phyloP scores from a whole-genome alignment of 805 yeast genomes.

The Dipodascus geniculatus region DNA sequence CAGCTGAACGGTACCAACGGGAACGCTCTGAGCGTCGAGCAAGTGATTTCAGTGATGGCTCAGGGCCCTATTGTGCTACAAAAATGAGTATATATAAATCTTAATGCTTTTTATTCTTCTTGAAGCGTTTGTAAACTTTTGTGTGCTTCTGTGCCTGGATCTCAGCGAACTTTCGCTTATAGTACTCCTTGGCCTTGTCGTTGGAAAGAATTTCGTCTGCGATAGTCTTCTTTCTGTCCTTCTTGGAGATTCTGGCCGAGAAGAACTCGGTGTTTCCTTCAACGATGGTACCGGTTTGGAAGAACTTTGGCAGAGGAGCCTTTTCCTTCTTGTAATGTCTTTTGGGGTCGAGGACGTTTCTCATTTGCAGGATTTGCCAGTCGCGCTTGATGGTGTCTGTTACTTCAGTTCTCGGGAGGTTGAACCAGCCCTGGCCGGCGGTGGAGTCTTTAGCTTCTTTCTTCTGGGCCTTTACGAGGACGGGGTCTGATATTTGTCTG shows the following conservation, averaged over 20 bases:
- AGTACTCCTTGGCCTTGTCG: constrained; percentile 55
- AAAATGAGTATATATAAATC: not conserved
- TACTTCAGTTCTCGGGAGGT: constrained; percentile 63
- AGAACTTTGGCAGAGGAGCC: constrained; percentile 55
- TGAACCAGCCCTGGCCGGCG: constrained; percentile 65
- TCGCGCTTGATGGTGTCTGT: constrained; percentile 69
- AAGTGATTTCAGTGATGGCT: not conserved
- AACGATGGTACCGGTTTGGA: constrained; percentile 81
- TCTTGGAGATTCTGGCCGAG: constrained; percentile 52
- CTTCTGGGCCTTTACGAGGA: constrained; percentile 18
- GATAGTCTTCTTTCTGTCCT: constrained; percentile 64
- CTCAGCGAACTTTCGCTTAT: constrained; percentile 73
- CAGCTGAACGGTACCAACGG: not conserved
- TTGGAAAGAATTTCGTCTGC: constrained; percentile 77
- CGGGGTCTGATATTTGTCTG: constrained; percentile 23
- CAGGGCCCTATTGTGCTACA: not conserved
- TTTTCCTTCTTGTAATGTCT: constrained; percentile 87
- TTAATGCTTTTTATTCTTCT: constrained; percentile 39
- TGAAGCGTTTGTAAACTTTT: constrained; percentile 60
- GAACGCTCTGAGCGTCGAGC: not conserved
- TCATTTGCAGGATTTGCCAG: constrained; percentile 63
- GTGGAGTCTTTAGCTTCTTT: constrained; percentile 21
- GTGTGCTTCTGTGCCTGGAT: constrained; percentile 53
- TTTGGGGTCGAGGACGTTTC: constrained; percentile 90
- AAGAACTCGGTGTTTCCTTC: constrained; percentile 74